Conservation (phyloP, 305 asterid species). For the Rubia peregrina region DNA sequence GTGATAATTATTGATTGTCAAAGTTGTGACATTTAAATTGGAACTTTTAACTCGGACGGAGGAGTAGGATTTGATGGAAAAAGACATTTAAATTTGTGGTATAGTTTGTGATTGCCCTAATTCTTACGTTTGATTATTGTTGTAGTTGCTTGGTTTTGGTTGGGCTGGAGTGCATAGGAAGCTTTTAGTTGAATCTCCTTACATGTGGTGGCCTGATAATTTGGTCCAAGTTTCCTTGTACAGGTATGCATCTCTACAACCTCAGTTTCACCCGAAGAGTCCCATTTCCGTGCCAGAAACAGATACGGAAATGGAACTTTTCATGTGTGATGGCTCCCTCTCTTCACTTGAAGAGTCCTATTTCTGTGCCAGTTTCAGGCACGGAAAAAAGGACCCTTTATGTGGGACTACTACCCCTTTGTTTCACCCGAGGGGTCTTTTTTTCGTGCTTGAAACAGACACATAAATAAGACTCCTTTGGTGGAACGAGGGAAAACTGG, state of each 20-base stretch:
- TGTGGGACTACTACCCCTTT: too few species aligned
- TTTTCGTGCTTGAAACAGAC: background rate
- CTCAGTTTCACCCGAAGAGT: background rate
- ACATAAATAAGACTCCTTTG: background rate
- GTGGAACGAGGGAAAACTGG: background rate
- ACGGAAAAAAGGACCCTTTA: too few species aligned
- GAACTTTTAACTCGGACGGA: too few species aligned
- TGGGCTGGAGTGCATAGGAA: slow-evolving; percentile 66
- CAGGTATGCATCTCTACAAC: slow-evolving; percentile 26
- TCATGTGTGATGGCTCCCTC: too few species aligned
- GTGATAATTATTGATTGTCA: too few species aligned
- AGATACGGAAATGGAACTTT: too few species aligned
- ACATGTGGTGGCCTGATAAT: slow-evolving; percentile 84
- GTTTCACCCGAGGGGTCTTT: too few species aligned
- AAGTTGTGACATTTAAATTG: too few species aligned
- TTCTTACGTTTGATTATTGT: background rate
- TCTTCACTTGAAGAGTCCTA: background rate
- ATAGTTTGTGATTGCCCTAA: background rate
- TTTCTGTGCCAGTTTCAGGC: too few species aligned
- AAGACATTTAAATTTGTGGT: too few species aligned
- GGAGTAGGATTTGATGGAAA: too few species aligned
- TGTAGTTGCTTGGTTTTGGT: slow-evolving; percentile 63
- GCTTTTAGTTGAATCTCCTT: slow-evolving; percentile 49
- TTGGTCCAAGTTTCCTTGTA: slow-evolving; percentile 49
- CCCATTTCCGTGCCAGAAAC: background rate